Evolutionary conservation across 345 rosid genomes (phyloP), one percentile per base, ranked within the genome.

Genomic region (Kandelia obovata): DNA sequence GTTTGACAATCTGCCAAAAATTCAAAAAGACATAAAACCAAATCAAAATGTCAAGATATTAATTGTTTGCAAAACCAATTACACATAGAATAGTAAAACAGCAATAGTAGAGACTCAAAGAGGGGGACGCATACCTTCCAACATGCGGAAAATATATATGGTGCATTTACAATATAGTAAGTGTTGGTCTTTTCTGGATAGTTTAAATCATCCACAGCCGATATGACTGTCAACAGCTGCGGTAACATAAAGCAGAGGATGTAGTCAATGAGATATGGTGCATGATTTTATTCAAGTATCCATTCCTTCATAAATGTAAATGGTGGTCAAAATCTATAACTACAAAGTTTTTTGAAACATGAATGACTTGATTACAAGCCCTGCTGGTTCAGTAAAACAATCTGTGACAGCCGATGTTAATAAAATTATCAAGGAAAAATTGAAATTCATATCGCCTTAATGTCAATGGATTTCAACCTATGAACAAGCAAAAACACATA

Each of bases 101-200:
- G 6, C 17, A 21, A 10, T 5, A 47, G 27, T 37, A 7, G 30
- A 68, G 28, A 51, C 32, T 7, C 56, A 73, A 39, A 58, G 15
- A 28, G 20, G 59, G 59, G 17, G 30, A 58, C 5, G 58, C 67
- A 73, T 61, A 86, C 95, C 89, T 90, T 95, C 96, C 96, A 95
- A 79, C 97, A 88, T 37, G 96, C 92, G 5, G 97, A 88, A 80
- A 95, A 95, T 81, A 95, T 78, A 74, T 89, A 92, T 20, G 97
- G 99, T 56, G 80, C 97, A 65, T 95, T 95, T 64, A 86, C 97
- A 71, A 92, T 86, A 77, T 86, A 92, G 76, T 95, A 95, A 0
- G 90, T 81, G 70, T 84, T 80, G 23, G 99, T 88, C 85, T 86
- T 95, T 87, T 95, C 97, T 2, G 99, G 99, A 71, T 95, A 95